Base-by-base conservation (phyloP, 2,329 filamentous ascomycete genomes). In the Stenocarpella maydis region DNA sequence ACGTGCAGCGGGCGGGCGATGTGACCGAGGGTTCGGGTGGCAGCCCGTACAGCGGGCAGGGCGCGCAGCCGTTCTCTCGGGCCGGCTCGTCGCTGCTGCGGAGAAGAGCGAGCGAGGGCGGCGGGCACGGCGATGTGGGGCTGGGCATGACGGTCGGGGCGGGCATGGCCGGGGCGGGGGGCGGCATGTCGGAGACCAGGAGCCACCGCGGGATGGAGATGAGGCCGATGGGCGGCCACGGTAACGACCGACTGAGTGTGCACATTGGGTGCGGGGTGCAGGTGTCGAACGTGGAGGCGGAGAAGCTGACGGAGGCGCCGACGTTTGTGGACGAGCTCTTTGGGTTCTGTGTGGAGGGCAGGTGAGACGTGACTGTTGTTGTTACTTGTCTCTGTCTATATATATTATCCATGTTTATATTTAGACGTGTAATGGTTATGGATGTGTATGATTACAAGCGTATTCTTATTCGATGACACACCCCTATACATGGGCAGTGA, bases 311-410 rank as follows among this genome's bases (percentile, higher is more conserved):
- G 7, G 78, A 80, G 41, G 73, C 63, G 71, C 75, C 66, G 69
- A 84, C 81, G 2, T 85, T 83, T 74, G 82, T 85, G 31, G 83
- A 85, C 69, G 82, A 84, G 70, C 73, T 85, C 43, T 83, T 83
- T 72, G 71, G 73, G 17, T 71, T 76, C 34, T 76, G 72, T 15
- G 72, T 74, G 31, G 67, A 71, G 28, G 69, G 67, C 24, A 67
- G 67, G 50, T 71, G 66, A 39, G 21, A 10, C 4, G 28, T 28
- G 12, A 37, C 8, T 24, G 43, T 8, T 37, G 60, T 34, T 34
- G 24, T 19, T 49, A 19, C 5, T 15, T 64, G 19, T 21, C 8
- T 37, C 8, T 28, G 14, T 34, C 34, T 45, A 24, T 55, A 55
- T 47, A 21, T 24, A n/a, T 19, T 28, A 28, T n/a, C 26, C 6